Percentiles rank a stretch among this genome's conserved stretches.
Conservation (phyloP, 257 asterid genomes). For the Prunella vulgaris region DNA sequence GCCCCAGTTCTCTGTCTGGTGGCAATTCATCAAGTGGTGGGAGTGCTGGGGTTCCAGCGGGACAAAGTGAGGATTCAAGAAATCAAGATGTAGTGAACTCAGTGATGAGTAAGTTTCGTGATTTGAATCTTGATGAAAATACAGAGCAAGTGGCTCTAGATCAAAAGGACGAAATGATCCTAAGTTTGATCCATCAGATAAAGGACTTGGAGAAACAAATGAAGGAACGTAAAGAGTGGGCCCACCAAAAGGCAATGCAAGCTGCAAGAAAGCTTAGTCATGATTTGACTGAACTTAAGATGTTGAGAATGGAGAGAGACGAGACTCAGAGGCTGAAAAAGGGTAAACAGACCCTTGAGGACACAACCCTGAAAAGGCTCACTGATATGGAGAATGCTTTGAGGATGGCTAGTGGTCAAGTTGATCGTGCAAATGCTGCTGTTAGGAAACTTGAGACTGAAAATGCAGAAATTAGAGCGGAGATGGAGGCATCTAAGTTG, state of each 20-base stretch:
- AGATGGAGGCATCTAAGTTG: conserved; percentile 85
- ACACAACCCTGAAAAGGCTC: conserved; percentile 59
- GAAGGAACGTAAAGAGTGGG: conserved; percentile 93
- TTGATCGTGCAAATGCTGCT: conserved; percentile 74
- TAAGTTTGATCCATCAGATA: conserved; percentile 70
- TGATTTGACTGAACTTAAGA: conserved; percentile 86
- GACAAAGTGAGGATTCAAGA: conserved; percentile 45
- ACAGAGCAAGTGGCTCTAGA: conserved; percentile 50
- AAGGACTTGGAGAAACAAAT: conserved; percentile 84
- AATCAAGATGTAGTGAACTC: conserved; percentile 74
- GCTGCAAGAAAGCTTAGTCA: conserved; percentile 90
- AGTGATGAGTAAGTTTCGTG: conserved; percentile 72
- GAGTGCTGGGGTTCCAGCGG: conserved; percentile 33
- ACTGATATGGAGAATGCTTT: conserved; percentile 79
- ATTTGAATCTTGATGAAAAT: conserved; percentile 77
- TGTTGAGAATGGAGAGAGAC: conserved; percentile 85
- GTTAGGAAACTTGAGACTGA: conserved; percentile 76
- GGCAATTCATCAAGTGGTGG: conserved; percentile 42
- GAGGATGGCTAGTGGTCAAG: conserved; percentile 80
- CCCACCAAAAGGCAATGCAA: conserved; percentile 93
- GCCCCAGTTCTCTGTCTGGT: conserved; percentile 44
- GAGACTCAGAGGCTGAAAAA: conserved; percentile 67
- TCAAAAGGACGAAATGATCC: conserved; percentile 76
- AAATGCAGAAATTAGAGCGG: conserved; percentile 92
- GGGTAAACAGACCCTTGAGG: conserved; percentile 70